Conservation (phyloP, 2,329 filamentous ascomycete genomes). For the Xylariaceae sp. region DNA sequence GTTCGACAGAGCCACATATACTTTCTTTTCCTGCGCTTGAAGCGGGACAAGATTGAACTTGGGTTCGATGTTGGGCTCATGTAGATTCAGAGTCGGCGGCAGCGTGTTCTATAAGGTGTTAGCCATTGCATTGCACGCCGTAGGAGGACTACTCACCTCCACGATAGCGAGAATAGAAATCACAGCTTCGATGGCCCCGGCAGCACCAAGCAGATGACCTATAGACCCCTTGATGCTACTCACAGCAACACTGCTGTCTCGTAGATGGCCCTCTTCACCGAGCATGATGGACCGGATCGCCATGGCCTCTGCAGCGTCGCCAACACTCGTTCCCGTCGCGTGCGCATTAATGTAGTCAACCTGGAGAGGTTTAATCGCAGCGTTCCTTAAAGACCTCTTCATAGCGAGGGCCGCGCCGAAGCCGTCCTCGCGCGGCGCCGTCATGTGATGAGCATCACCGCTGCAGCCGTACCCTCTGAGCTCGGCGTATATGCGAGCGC, state of each 20-base stretch:
- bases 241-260: slow-evolving; percentile 65
- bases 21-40: slow-evolving; percentile 61
- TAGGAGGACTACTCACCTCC: slow-evolving; percentile 54
- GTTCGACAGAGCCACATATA: slow-evolving; percentile 79
- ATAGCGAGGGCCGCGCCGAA: slow-evolving; percentile 79
- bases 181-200: slow-evolving; percentile 84
- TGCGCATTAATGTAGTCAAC: slow-evolving; percentile 96
- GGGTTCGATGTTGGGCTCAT: slow-evolving; percentile 61
- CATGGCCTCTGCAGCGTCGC: slow-evolving; percentile 80
- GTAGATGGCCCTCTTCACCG: slow-evolving; percentile 61
- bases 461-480: slow-evolving; percentile 85
- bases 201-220: slow-evolving; percentile 86
- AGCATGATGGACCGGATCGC: slow-evolving; percentile 77
- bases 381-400: slow-evolving; percentile 73
- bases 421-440: slow-evolving; percentile 79
- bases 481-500: slow-evolving; percentile 83
- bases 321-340: slow-evolving; percentile 80
- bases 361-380: slow-evolving; percentile 60
- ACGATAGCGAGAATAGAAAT: slow-evolving; percentile 76
- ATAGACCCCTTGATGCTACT: slow-evolving; percentile 93
- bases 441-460: slow-evolving; percentile 90
- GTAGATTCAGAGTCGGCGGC: slow-evolving; percentile 83
- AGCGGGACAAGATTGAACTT: slow-evolving; percentile 82
- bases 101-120: slow-evolving; percentile 59
- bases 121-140: neutral